A percentile compares a stretch with the other conserved stretches of the same genome.
phyloP scores from a whole-genome alignment of 75 land plant genomes.

The Larix kaempferi region DNA sequence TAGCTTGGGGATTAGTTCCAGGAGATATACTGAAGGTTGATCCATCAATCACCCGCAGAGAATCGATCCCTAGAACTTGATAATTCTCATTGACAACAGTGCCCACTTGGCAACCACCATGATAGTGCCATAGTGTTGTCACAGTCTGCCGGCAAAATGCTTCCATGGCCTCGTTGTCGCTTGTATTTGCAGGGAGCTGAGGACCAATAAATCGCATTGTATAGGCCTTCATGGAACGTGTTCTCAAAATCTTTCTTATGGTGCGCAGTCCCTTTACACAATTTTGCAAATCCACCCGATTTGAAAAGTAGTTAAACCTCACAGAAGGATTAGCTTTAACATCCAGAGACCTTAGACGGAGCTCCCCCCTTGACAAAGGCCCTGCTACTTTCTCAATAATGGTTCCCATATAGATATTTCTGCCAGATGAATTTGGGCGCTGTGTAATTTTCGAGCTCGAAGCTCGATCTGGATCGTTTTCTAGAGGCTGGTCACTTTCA shows the following conservation, averaged over 20 bases:
- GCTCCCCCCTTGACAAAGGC: slow-evolving; percentile 46
- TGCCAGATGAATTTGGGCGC: slow-evolving; percentile 7
- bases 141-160: slow-evolving; percentile 5
- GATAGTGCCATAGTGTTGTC: slow-evolving; percentile 6
- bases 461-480: no score
- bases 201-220: background rate
- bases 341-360: slow-evolving; percentile 47
- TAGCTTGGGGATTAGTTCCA: slow-evolving; percentile 37
- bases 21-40: slow-evolving; percentile 25
- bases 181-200: background rate
- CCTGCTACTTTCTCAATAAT: slow-evolving; percentile 59
- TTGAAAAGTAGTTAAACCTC: slow-evolving; percentile 62
- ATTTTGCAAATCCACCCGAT: slow-evolving; percentile 34
- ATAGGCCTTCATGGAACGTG: background rate
- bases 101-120: slow-evolving; percentile 17
- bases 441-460: no score
- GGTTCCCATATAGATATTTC: slow-evolving; percentile 44
- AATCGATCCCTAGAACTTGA: slow-evolving; percentile 8
- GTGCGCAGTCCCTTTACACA: slow-evolving; percentile 45
- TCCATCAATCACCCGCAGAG: slow-evolving; percentile 30
- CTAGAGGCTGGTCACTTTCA: no score
- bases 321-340: slow-evolving; percentile 47
- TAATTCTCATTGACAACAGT: slow-evolving; percentile 16
- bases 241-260: slow-evolving; percentile 30
- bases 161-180: background rate